Percentiles rank a stretch among this genome's conserved stretches.
phyloP scores from a whole-genome alignment of 148 eudicot genomes.

The Rhododendron kiyosumense region DNA sequence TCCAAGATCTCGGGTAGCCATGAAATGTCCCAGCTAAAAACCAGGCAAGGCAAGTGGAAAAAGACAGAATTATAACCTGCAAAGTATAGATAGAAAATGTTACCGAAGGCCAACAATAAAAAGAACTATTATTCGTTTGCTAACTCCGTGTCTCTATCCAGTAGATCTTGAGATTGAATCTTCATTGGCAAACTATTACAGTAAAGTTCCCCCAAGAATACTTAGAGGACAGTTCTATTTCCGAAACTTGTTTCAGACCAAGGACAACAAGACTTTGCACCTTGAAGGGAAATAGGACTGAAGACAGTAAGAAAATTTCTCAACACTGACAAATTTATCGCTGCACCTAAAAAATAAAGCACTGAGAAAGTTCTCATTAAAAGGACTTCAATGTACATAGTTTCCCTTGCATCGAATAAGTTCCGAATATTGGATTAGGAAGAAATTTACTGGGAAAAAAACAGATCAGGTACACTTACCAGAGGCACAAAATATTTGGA shows the following conservation, averaged over 20 bases:
- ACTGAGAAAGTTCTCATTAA: not conserved
- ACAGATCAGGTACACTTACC: constrained; percentile 31
- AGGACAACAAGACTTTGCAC: not conserved
- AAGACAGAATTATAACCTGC: constrained; percentile 73
- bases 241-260: not conserved
- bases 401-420: not conserved
- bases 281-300: not conserved
- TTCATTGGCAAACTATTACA: not conserved
- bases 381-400: not conserved
- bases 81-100: not conserved
- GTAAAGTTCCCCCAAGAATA: not conserved
- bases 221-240: not conserved
- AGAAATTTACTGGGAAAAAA: not conserved
- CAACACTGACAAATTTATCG: not conserved
- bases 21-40: constrained; percentile 66
- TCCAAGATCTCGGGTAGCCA: constrained; percentile 78
- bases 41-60: constrained; percentile 84
- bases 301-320: not conserved
- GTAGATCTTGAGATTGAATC: not conserved
- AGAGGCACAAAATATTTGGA: constrained; percentile 89
- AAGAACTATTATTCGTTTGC: not conserved
- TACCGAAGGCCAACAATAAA: not conserved
- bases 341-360: not conserved
- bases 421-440: not conserved
- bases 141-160: not conserved